A percentile compares a stretch with the other conserved stretches of the same genome.
These are phyloP conservation scores for Parasitella parasitica DNA, from an alignment of 371 early-diverging fungal species.

Conservation along the genomic window DNA sequence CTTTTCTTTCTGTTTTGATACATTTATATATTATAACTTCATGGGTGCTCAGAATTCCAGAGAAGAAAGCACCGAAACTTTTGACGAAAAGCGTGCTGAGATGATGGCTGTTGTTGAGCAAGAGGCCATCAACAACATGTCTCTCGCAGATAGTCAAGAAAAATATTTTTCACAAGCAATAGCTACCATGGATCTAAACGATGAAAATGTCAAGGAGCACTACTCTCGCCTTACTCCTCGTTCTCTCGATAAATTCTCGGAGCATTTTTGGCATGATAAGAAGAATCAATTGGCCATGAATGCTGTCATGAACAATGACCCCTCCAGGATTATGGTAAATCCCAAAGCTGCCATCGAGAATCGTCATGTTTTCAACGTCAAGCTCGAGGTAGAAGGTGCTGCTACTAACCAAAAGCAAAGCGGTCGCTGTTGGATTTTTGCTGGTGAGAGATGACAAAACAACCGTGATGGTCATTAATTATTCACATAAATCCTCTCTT, in stretches of 20 bases:
- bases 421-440: constrained; percentile 90
- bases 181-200: constrained; percentile 2
- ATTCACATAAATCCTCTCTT: not conserved
- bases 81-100: constrained; percentile 19
- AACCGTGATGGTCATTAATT: not conserved
- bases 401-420: constrained; percentile 78
- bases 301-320: constrained; percentile 60
- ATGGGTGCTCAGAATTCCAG: constrained; percentile 19
- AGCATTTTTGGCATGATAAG: constrained; percentile 56
- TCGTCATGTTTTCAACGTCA: constrained; percentile 60
- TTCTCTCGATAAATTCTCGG: constrained; percentile 33
- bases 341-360: constrained; percentile 39
- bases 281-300: constrained; percentile 71
- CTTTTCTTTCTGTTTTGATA: not conserved
- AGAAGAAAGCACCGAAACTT: constrained; percentile 1
- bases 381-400: constrained; percentile 58
- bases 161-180: constrained; percentile 6
- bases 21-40: not conserved
- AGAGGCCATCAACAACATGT: not conserved
- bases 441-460: constrained; percentile 52
- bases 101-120: constrained; percentile 12
- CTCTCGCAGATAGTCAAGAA: not conserved
- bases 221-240: constrained; percentile 31
- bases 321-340: constrained; percentile 59
- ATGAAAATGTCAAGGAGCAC: constrained; percentile 11